Base-by-base conservation (phyloP, 176 grass and related monocot genomes). In the Eragrostis curvula region DNA sequence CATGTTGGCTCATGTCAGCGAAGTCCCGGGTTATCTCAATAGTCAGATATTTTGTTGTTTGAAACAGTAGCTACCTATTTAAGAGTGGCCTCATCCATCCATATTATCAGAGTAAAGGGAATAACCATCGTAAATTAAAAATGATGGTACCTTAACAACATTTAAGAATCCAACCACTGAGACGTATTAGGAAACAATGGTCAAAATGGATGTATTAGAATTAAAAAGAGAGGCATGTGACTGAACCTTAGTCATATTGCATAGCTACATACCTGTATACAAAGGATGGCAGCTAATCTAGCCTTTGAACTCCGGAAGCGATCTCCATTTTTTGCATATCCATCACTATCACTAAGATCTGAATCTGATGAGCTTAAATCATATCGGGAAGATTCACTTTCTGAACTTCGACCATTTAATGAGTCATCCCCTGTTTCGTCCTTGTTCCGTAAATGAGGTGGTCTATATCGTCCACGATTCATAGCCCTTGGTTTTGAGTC, bases 341-440 rank as follows among this genome's bases (percentile, higher is more conserved):
- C 83, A 91, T 98, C 95, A 55, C 67, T 93, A 90, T 95, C 92
- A 67, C 95, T 98, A 57, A 92, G 84, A 91, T 98, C 95, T 56
- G 95, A 98, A 83, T 98, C 95, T 78, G 95, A 98, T 30, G 90
- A 98, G 67, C 81, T 85, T 77, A 92, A 85, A 92, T 90, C 88
- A 87, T 86, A 93, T 89, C 82, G 87, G 85, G 86, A 91, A 91
- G 81, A 74, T 67, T 87, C 89, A 81, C 70, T 82, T 75, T 94
- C 95, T 53, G 86, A 98, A 90, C 70, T 89, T 73, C 12, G 88
- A 87, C 75, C 66, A 58, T 90, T 77, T 23, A 70, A 27, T 66
- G 30, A 51, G 83, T 75, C 74, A 74, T 60, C 87, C 39, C 29
- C 78, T 73, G 74, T 74, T 78, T 65, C 81, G 36, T 87, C 86